Base-by-base conservation (phyloP, 139 green algal species). In the Micractinium conductrix region DNA sequence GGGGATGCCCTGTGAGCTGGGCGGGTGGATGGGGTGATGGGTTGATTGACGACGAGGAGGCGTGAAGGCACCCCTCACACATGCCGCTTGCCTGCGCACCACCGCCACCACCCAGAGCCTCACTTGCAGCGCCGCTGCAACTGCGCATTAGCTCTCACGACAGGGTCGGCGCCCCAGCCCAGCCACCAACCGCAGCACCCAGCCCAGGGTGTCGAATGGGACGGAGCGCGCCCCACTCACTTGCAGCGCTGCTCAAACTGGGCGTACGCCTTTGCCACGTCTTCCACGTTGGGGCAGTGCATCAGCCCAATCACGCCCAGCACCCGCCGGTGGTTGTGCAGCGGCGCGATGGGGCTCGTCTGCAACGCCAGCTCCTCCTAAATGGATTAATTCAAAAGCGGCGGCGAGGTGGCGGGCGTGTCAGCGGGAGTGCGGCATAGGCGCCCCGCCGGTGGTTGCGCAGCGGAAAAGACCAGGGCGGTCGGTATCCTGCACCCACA, bases 251-350 rank as follows among this genome's bases (percentile, higher is more conserved):
- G 70, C 78, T 91, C 87, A 62, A 96, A 96, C 60, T 90, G 82
- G 10, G 71, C 37, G 74, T 94, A 95, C 9, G 87, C 87, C 21
- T 85, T 82, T 4, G 42, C 76, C 22, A 95, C 81, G 60, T 94
- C 89, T 1, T 76, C 28, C 7, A 72, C 67, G 38, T 87, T 43
- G 21, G 93, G 92, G 78, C 94, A 94, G 86, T 96, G 92, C 78
- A 95, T 84, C 1, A 98, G 53, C 5, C 95, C 95, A 58, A 98
- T 92, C 33, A 97, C 90, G 1, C 89, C 95, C 65, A 94, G 78
- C 76, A 95, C 88, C 38, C 91, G 85, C 21, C 95, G 90, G 50
- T 94, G 87, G 22, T 76, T 82, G 81, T 97, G 89, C 58, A 97
- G 83, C 30, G 91, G 84, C 5, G 79, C 55, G 2, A 95, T 74